Percentiles rank a stretch among this genome's conserved stretches.
Conservation (phyloP, 1,139 yeast species). For the Taphrina wiesneri region DNA sequence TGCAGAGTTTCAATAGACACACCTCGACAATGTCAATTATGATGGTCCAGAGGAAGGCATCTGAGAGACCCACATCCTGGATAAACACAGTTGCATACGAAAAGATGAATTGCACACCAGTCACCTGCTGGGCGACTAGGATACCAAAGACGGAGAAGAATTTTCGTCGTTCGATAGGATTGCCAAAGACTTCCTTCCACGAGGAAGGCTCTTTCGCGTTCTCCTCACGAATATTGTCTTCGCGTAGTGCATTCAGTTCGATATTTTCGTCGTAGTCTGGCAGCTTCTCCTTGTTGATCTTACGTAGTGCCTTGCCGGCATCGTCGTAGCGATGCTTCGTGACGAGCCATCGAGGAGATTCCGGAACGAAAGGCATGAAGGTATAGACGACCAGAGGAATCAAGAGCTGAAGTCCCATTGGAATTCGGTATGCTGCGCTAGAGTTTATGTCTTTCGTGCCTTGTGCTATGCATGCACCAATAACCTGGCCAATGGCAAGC, state of each 20-base stretch:
- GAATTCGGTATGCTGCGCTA: constrained; percentile 47
- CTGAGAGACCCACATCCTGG: constrained; percentile 52
- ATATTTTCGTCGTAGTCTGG: constrained; percentile 16
- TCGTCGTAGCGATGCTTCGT: constrained; percentile 15
- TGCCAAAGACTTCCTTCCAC: constrained; percentile 16
- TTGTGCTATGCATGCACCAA: constrained; percentile 67
- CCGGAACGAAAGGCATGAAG: constrained; percentile 22
- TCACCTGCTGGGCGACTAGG: constrained; percentile 64
- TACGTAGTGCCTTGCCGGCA: constrained; percentile 18
- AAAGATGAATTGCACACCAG: constrained; percentile 66
- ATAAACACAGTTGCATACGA: constrained; percentile 68
- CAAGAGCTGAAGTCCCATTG: constrained; percentile 26
- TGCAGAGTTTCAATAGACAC: not conserved
- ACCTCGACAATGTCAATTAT: constrained; percentile 71
- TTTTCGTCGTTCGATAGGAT: constrained; percentile 29
- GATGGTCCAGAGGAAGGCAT: constrained; percentile 71
- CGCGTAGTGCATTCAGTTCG: constrained; percentile 6
- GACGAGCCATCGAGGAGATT: constrained; percentile 34
- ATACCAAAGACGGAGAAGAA: constrained; percentile 41
- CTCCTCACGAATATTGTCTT: constrained; percentile 22
- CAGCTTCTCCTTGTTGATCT: constrained; percentile 23
- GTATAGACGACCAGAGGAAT: constrained; percentile 19
- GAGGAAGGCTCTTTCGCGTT: constrained; percentile 19
- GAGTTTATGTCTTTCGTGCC: constrained; percentile 58
- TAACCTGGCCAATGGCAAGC: constrained; percentile 66